A percentile compares a stretch with the other conserved stretches of the same genome.
Conservation (phyloP, 768 basidiomycete genomes). For the Daedalea quercina region DNA sequence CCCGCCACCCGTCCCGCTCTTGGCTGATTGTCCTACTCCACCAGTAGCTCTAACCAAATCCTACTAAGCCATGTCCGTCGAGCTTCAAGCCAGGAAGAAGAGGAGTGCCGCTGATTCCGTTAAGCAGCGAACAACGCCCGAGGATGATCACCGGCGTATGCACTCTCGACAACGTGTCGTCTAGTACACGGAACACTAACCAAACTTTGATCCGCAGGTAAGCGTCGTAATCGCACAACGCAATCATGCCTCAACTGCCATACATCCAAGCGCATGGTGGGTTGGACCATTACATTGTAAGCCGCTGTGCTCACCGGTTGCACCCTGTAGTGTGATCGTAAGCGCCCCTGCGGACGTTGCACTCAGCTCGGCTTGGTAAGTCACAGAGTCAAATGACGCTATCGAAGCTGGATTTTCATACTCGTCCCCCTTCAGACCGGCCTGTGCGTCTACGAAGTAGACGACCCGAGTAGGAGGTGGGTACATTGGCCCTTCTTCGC, state of each 20-base stretch:
- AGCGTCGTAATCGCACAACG: conserved; percentile 63
- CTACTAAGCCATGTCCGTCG: conserved; percentile 17
- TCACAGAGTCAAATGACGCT: neutral
- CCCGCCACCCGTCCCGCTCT: neutral
- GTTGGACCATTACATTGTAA: conserved; percentile 1
- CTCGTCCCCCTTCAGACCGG: conserved; percentile 45
- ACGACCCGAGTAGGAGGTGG: conserved; percentile 41
- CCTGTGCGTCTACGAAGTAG: conserved; percentile 79
- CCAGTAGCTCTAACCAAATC: neutral
- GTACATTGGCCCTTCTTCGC: neutral
- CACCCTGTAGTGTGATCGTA: conserved; percentile 35
- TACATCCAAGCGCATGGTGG: conserved; percentile 67
- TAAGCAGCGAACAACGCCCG: conserved; percentile 26
- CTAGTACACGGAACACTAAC: conserved; percentile 16
- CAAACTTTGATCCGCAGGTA: conserved; percentile 13
- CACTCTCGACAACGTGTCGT: neutral
- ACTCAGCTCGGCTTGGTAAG: conserved; percentile 33
- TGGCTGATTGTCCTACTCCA: neutral
- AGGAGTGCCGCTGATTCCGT: conserved; percentile 19
- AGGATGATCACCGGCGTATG: conserved; percentile 43
- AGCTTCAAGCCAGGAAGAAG: conserved; percentile 20
- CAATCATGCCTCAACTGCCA: conserved; percentile 73
- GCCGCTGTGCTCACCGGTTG: neutral
- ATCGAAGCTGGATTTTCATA: neutral
- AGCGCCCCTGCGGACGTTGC: conserved; percentile 42